Evolutionary conservation across 495 filamentous ascomycete species (phyloP), one percentile per base, ranked within the genome.

Genomic region (Pyronema omphalodes): DNA sequence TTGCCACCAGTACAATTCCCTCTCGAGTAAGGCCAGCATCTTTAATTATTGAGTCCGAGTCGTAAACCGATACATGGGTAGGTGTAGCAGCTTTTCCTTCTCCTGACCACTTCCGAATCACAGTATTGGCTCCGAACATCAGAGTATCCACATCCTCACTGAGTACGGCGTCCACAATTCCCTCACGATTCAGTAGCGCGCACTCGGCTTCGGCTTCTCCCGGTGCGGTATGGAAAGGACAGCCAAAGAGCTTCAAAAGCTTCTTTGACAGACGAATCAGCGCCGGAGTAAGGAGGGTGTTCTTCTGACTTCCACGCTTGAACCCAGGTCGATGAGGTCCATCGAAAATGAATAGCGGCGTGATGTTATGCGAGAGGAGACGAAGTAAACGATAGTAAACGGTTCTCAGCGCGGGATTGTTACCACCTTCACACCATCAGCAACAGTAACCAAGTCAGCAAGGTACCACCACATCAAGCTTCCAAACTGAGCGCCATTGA

Each of bases 151-250:
- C 87, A 71, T 99, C 93, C 66, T 99, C 88, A 63, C 86, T 95
- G 61, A 99, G 75, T 9, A 96, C 93, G 0, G 84, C 91, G 68
- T 99, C 93, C 3, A 96, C 93, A 43, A 94, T 72, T 0, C 88
- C 87, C 33, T 79, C 75, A 53, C 75, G 74, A 65, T 99, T 88
- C 15, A 99, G 66, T 1, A 88, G 67, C 0, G 93, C 91, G 56
- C 93, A 96, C 69, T 99, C 93, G 0, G 93, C 93, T 62, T 99
- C 93, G 0, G 93, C 93, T 62, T 99, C 93, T 11, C 91, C 93
- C 0, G 91, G 93, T 0, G 93, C 93, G 59, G 82, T 78, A 66
- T 95, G 86, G 44, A 77, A 76, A 1, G 81, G 78, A 60, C 94
- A 89, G 8, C 83, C 86, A 67, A 96, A 94, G 5, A 86, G 70